Evolutionary conservation across 1,284 basidiomycete species (phyloP).

Genomic region (Cutaneotrichosporon cutaneum): DNA sequence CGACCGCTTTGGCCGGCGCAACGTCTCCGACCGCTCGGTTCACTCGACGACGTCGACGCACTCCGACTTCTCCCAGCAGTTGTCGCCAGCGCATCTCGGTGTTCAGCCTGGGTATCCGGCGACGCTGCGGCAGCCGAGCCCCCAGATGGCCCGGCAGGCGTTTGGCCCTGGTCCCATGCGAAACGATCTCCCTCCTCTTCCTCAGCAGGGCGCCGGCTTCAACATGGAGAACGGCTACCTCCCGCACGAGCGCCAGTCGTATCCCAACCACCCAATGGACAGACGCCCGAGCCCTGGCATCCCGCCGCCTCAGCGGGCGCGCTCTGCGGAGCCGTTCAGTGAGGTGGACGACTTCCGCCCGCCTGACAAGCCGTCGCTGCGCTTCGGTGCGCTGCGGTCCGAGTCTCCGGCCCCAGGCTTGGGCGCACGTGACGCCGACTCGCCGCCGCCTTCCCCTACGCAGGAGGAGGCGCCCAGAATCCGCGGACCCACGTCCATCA

Average conservation of each 20-base stretch:
- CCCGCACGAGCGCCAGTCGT: constrained; percentile 3
- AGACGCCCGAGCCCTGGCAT: background rate
- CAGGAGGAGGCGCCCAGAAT: constrained; percentile 58
- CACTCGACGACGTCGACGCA: constrained; percentile 5
- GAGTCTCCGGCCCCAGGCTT: constrained; percentile 8
- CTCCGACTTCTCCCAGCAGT: background rate
- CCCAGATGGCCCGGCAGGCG: constrained; percentile 8
- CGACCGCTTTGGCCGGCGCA: background rate
- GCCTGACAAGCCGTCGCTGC: constrained; percentile 18
- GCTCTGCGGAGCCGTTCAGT: constrained; percentile 17
- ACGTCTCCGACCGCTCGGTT: constrained; percentile 3
- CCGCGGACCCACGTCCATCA: constrained; percentile 68
- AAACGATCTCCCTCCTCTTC: constrained; percentile 8
- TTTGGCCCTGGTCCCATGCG: constrained; percentile 1
- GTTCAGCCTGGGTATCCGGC: background rate
- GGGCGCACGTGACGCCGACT: constrained; percentile 5
- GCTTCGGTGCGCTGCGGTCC: constrained; percentile 14
- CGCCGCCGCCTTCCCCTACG: constrained; percentile 30
- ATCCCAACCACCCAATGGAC: background rate
- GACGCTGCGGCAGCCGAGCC: constrained; percentile 1
- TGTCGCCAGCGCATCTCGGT: background rate
- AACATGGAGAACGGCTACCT: constrained; percentile 4
- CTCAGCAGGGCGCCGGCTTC: background rate
- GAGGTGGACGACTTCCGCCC: constrained; percentile 9
- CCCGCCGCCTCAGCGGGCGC: background rate